Conservation (phyloP, 176 grass and related monocot genomes). For the Rhynchospora breviuscula region DNA sequence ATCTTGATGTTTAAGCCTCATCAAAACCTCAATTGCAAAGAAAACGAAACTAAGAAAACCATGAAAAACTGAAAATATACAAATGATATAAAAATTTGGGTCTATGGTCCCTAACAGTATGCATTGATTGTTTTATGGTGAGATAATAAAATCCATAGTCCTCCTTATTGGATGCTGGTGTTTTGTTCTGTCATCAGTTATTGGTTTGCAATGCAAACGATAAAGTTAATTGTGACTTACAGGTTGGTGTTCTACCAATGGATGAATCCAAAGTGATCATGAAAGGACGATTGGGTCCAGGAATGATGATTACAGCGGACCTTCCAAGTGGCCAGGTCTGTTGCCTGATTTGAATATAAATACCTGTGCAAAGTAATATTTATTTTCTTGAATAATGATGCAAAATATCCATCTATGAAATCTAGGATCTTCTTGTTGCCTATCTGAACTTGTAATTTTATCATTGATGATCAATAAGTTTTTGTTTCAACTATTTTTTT, state of each 20-base stretch:
- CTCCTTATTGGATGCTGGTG: neutral
- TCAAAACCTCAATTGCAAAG: neutral
- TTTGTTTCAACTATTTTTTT: neutral
- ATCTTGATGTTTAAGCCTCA: neutral
- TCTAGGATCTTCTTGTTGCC: neutral
- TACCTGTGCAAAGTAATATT: neutral
- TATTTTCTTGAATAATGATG: neutral
- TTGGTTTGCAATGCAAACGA: neutral
- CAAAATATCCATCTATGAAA: neutral
- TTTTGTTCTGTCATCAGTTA: neutral
- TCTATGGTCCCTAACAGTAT: neutral
- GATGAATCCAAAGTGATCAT: constrained; percentile 95
- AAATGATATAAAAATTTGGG: constrained; percentile 3
- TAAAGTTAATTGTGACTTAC: constrained; percentile 23
- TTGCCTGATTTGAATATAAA: neutral
- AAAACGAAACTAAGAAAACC: neutral
- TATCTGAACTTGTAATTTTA: neutral
- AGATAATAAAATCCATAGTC: neutral
- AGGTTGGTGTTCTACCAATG: constrained; percentile 99
- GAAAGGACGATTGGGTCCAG: constrained; percentile 96
- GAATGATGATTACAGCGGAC: constrained; percentile 99
- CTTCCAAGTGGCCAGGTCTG: constrained; percentile 83
- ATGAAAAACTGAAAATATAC: too few species aligned
- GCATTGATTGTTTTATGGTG: neutral
- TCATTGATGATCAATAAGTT: neutral